Evolutionary conservation across 1,284 basidiomycete genomes (phyloP).

Genomic region (Cryptococcus floricola): DNA sequence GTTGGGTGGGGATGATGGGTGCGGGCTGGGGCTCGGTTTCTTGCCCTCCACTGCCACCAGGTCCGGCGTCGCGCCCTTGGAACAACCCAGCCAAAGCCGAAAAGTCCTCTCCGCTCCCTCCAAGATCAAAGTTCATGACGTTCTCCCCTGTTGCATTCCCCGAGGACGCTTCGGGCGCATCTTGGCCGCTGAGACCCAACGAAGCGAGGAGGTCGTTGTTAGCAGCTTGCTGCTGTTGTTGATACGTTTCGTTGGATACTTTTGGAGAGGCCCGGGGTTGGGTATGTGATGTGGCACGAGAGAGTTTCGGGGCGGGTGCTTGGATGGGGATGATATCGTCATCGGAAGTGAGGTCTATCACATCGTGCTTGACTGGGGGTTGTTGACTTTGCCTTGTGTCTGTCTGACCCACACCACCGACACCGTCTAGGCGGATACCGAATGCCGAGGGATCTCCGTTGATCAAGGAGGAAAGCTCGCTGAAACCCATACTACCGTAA

Average conservation of each 20-base stretch:
- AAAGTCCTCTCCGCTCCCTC: conserved; percentile 9
- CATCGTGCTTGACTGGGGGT: neutral
- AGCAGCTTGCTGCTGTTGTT: too few relatives aligned
- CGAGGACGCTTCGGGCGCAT: neutral
- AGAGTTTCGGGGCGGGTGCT: neutral
- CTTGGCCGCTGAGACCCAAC: neutral
- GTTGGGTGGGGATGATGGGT: too few relatives aligned
- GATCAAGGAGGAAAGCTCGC: conserved; percentile 21
- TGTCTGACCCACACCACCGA: neutral
- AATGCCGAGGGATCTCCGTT: conserved; percentile 10
- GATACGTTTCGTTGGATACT: too few relatives aligned
- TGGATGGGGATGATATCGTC: neutral
- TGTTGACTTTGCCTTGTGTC: neutral
- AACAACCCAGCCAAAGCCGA: conserved; percentile 17
- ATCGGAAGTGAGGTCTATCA: neutral
- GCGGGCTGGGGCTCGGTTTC: too few relatives aligned
- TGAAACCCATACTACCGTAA: conserved; percentile 10
- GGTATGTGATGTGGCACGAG: neutral
- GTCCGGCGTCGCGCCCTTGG: neutral
- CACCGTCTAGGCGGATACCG: neutral
- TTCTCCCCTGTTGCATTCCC: too few relatives aligned
- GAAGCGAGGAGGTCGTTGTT: conserved; percentile 8
- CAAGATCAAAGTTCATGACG: conserved; percentile 8
- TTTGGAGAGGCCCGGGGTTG: neutral
- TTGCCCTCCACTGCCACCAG: neutral